Percentiles rank a stretch among this genome's conserved stretches.
Evolutionary conservation across 257 asterid species (phyloP).

Genomic region (Lavandula angustifolia): DNA sequence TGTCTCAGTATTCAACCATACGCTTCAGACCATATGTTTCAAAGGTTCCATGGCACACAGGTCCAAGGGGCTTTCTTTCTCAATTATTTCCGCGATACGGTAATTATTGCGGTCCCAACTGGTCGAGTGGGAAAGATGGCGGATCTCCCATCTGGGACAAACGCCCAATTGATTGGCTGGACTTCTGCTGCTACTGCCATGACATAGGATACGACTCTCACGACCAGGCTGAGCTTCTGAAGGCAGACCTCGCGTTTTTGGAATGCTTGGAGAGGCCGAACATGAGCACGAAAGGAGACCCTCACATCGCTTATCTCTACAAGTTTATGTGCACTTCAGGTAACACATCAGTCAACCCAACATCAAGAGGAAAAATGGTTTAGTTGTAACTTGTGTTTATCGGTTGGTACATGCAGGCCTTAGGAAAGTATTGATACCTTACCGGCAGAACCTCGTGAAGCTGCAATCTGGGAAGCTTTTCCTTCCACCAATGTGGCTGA

Average conservation of each 20-base stretch:
- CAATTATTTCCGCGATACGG: slow-evolving; percentile 90
- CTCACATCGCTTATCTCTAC: slow-evolving; percentile 61
- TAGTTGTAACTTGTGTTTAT: background rate
- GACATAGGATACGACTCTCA: slow-evolving; percentile 89
- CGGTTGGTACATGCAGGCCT: slow-evolving; percentile 57
- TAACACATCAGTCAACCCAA: slow-evolving; percentile 20
- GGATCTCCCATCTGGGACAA: slow-evolving; percentile 91
- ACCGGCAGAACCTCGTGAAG: slow-evolving; percentile 68
- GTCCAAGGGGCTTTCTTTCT: slow-evolving; percentile 78
- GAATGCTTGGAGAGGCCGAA: slow-evolving; percentile 88
- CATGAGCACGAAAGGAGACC: slow-evolving; percentile 72
- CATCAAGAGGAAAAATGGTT: background rate
- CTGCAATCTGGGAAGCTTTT: slow-evolving; percentile 49
- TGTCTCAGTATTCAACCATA: slow-evolving; percentile 45
- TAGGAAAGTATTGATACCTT: slow-evolving; percentile 75
- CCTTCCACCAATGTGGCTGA: slow-evolving; percentile 51
- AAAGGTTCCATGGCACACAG: slow-evolving; percentile 96
- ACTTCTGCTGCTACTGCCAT: slow-evolving; percentile 95
- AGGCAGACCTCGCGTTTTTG: slow-evolving; percentile 88
- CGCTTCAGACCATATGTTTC: slow-evolving; percentile 92
- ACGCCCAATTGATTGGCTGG: slow-evolving; percentile 94
- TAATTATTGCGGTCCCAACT: slow-evolving; percentile 92
- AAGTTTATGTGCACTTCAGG: slow-evolving; percentile 92
- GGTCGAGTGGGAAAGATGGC: slow-evolving; percentile 91
- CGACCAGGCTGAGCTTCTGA: slow-evolving; percentile 83